Percentiles rank a stretch among this genome's conserved stretches.
Conservation (phyloP, 2,329 filamentous ascomycete species). For the Bimuria novae-zelandiae region DNA sequence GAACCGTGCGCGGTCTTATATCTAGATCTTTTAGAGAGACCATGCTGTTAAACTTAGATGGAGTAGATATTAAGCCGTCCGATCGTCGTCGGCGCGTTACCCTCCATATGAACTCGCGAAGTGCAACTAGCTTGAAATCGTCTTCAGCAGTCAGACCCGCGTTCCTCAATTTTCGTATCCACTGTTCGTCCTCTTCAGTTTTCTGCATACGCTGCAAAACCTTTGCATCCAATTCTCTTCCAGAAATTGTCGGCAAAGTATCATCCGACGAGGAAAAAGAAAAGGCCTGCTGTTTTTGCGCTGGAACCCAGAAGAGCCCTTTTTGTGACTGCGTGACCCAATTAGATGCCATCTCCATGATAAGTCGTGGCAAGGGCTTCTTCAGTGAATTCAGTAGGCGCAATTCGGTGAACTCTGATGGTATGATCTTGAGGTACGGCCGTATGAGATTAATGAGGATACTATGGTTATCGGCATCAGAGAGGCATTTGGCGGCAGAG, state of each 20-base stretch:
- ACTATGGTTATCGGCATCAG: conserved; percentile 79
- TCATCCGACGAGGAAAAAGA: conserved; percentile 65
- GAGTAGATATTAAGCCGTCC: conserved; percentile 48
- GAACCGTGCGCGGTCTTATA: conserved; percentile 83
- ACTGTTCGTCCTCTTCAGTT: conserved; percentile 93
- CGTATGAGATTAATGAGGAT: conserved; percentile 79
- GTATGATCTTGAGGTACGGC: conserved; percentile 77
- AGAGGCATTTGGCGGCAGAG: conserved; percentile 74
- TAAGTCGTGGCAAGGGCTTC: conserved; percentile 74
- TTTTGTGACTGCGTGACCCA: conserved; percentile 85
- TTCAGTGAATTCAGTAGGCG: conserved; percentile 81
- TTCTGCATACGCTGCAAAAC: conserved; percentile 68
- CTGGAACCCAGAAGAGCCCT: conserved; percentile 84
- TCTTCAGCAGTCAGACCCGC: conserved; percentile 82
- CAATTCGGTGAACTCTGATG: conserved; percentile 72
- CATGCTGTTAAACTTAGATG: conserved; percentile 66
- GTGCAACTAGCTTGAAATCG: conserved; percentile 82
- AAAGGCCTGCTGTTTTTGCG: conserved; percentile 72
- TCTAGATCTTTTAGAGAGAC: conserved; percentile 75
- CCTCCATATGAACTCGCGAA: conserved; percentile 91
- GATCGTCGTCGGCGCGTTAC: conserved; percentile 73
- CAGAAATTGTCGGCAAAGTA: conserved; percentile 58
- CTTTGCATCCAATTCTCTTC: conserved; percentile 61
- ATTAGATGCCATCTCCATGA: conserved; percentile 81
- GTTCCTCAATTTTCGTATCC: conserved; percentile 83